These are phyloP conservation scores for Zopfochytrium polystomum DNA, from an alignment of 371 early-diverging fungal species.

Conservation along the genomic window DNA sequence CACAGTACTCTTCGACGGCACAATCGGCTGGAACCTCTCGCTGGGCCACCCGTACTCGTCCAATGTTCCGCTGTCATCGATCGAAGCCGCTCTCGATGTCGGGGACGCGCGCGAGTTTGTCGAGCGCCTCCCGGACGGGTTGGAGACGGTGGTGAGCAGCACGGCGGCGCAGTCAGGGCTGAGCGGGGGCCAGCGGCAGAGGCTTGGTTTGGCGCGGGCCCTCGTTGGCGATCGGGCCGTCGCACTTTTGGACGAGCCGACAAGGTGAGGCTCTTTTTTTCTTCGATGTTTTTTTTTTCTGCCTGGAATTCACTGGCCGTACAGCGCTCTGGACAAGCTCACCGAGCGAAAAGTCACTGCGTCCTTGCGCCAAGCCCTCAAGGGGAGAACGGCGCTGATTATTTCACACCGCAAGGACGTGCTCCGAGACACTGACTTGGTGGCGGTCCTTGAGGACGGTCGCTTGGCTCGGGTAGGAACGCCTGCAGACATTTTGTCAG, in stretches of 20 bases:
- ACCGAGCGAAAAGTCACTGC: conserved; percentile 10
- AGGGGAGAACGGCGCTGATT: conserved; percentile 11
- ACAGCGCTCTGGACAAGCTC: conserved; percentile 17
- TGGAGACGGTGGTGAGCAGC: conserved; percentile 52
- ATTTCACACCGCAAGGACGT: conserved; percentile 18
- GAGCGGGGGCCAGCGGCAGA: conserved; percentile 28
- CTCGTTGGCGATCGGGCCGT: not conserved
- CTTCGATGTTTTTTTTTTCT: not conserved
- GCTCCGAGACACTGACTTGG: not conserved
- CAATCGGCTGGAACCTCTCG: conserved; percentile 11
- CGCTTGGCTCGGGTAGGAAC: too few relatives aligned
- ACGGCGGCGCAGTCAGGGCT: not conserved
- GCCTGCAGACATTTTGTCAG: not conserved
- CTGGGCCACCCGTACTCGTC: conserved; percentile 3
- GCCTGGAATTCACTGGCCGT: too few relatives aligned
- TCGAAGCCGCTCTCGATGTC: conserved; percentile 15
- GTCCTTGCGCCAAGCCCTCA: not conserved
- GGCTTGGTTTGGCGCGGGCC: conserved; percentile 20
- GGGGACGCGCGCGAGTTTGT: conserved; percentile 74
- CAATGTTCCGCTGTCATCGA: conserved; percentile 1
- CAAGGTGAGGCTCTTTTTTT: conserved; percentile 4
- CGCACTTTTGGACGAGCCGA: conserved; percentile 18
- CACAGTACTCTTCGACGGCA: conserved; percentile 12
- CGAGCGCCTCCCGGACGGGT: conserved; percentile 43
- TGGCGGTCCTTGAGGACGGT: not conserved